A percentile compares a stretch with the other conserved stretches of the same genome.
Conservation (phyloP, 2,329 filamentous ascomycete species). For the Aspergillus sp. region DNA sequence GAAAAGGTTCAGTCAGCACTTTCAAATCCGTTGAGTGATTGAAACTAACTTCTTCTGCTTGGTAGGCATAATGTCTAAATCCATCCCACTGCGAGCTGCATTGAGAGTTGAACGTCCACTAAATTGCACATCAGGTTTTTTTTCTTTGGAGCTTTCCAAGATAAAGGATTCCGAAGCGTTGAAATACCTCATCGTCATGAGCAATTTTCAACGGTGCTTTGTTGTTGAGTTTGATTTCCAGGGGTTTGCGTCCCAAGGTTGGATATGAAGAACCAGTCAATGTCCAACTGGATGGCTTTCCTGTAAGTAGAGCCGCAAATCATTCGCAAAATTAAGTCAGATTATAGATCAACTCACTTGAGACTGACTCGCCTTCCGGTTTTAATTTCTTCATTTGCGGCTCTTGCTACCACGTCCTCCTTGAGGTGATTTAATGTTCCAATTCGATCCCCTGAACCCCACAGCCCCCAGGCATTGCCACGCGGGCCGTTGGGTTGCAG, state of each 20-base stretch:
- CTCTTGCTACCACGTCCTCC: constrained; percentile 38
- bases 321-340: no score
- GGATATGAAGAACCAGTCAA: background rate
- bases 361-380: constrained; percentile 24
- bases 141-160: no score
- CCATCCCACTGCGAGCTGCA: constrained; percentile 25
- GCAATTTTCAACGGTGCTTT: background rate
- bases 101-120: constrained; percentile 23
- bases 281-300: background rate
- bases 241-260: background rate
- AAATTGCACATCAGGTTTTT: background rate
- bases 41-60: constrained; percentile 1
- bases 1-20: no score
- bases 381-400: constrained; percentile 43
- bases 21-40: no score
- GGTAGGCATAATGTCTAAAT: constrained; percentile 21
- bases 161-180: no score
- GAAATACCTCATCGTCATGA: background rate
- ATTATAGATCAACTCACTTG: background rate
- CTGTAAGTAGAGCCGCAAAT: background rate
- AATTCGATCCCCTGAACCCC: constrained; percentile 50
- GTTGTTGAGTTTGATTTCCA: background rate
- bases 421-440: constrained; percentile 56
- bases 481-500: constrained; percentile 36
- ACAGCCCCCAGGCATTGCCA: constrained; percentile 57